phyloP scores from a whole-genome alignment of 164 flowering plant genomes.

The Macadamia integrifolia region DNA sequence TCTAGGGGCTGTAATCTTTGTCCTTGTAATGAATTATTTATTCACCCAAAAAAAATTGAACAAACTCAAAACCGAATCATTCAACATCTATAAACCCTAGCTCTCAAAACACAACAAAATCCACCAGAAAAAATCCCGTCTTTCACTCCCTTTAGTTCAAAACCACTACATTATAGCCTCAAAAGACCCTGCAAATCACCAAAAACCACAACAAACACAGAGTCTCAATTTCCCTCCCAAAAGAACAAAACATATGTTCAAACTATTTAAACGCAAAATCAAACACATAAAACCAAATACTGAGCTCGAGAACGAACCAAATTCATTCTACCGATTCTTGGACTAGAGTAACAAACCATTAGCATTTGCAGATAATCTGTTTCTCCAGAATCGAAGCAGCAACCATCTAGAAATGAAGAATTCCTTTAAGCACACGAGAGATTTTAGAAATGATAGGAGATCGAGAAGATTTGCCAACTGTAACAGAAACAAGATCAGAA shows the following conservation, averaged over 20 bases:
- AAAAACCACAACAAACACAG: not conserved
- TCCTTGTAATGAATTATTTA: too few relatives aligned
- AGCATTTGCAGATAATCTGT: not conserved
- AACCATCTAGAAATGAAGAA: not conserved
- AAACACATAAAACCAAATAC: not conserved
- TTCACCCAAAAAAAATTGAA: not conserved
- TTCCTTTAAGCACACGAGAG: not conserved
- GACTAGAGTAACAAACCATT: too few relatives aligned
- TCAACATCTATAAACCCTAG: not conserved
- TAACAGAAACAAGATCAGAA: not conserved
- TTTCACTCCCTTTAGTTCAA: not conserved
- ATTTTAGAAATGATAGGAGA: not conserved
- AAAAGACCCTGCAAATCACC: not conserved
- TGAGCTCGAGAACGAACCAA: not conserved
- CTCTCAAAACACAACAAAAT: not conserved
- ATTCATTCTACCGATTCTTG: not conserved
- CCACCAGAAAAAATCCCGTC: not conserved
- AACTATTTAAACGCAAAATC: not conserved
- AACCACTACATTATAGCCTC: not conserved
- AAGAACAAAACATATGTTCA: not conserved
- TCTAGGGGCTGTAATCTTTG: too few relatives aligned
- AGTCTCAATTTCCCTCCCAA: not conserved
- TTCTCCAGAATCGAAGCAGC: not conserved
- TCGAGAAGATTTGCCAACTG: not conserved
- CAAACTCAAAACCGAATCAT: not conserved